Evolutionary conservation across 768 basidiomycete genomes (phyloP).

Genomic region (Galerina sulciceps): DNA sequence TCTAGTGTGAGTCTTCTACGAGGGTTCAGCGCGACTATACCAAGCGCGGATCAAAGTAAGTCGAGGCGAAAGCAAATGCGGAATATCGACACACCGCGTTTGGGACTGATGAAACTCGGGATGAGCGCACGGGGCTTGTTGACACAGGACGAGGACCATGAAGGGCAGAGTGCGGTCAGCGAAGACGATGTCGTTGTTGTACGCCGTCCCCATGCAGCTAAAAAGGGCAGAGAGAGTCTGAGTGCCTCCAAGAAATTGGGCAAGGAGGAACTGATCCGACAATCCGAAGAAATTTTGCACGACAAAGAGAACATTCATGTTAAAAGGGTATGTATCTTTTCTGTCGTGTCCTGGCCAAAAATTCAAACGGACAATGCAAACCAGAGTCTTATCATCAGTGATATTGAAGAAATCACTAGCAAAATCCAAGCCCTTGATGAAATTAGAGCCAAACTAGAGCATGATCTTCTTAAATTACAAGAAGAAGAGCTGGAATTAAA

Average conservation of each 20-base stretch:
- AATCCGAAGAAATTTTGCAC: constrained; percentile 82
- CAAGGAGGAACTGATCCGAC: constrained; percentile 82
- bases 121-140: constrained; percentile 79
- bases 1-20: constrained; percentile 80
- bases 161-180: constrained; percentile 66
- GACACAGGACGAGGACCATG: constrained; percentile 57
- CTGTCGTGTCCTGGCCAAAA: constrained; percentile 2
- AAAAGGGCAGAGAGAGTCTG: constrained; percentile 67
- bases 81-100: constrained; percentile 72
- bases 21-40: constrained; percentile 95
- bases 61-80: constrained; percentile 78
- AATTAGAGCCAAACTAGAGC: constrained; percentile 80
- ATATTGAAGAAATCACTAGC: constrained; percentile 86
- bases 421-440: constrained; percentile 88
- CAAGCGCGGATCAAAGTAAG: constrained; percentile 82
- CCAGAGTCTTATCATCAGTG: constrained; percentile 83
- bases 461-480: constrained; percentile 82
- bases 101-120: constrained; percentile 82
- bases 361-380: constrained; percentile 10
- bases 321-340: constrained; percentile 64
- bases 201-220: constrained; percentile 44
- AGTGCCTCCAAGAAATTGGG: constrained; percentile 74
- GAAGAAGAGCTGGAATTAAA: constrained; percentile 98
- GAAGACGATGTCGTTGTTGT: constrained; percentile 80
- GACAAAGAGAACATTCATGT: constrained; percentile 96